Percentiles rank a stretch among this genome's conserved stretches.
phyloP scores from a whole-genome alignment of 2,329 filamentous ascomycete species.

The Decorospora gaudefroyi region DNA sequence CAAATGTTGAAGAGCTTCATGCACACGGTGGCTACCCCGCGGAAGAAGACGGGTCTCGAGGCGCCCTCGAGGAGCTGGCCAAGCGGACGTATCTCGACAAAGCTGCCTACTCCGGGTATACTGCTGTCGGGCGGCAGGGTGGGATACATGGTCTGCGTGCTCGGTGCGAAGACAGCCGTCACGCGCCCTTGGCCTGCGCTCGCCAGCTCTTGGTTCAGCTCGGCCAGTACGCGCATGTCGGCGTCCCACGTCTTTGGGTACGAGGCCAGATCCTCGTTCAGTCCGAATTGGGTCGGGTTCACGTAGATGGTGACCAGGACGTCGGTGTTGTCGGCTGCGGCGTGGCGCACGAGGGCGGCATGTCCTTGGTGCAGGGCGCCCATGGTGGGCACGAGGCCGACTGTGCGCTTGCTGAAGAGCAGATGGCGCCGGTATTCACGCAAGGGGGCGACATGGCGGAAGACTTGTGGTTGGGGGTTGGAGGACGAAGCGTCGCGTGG shows the following conservation, averaged over 20 bases:
- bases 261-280: conserved; percentile 81
- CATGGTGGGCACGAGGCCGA: conserved; percentile 96
- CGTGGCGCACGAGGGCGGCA: conserved; percentile 79
- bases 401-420: conserved; percentile 67
- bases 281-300: conserved; percentile 94
- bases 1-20: conserved; percentile 91
- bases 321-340: conserved; percentile 80
- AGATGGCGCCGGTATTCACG: conserved; percentile 71
- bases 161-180: conserved; percentile 83
- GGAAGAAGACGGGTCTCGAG: conserved; percentile 90
- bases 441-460: conserved; percentile 74
- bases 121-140: conserved; percentile 73
- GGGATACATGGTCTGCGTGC: conserved; percentile 84
- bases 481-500: conserved; percentile 26
- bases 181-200: conserved; percentile 63
- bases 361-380: conserved; percentile 94
- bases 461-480: conserved; percentile 62
- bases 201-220: conserved; percentile 74
- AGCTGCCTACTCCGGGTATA: conserved; percentile 77
- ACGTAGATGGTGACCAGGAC: conserved; percentile 93
- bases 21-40: conserved; percentile 93
- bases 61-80: conserved; percentile 80
- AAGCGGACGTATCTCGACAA: conserved; percentile 87
- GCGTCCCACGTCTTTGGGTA: conserved; percentile 89
- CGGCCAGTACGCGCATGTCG: conserved; percentile 69